Conservation (phyloP, 495 filamentous ascomycete species). For the Niebla homalea region DNA sequence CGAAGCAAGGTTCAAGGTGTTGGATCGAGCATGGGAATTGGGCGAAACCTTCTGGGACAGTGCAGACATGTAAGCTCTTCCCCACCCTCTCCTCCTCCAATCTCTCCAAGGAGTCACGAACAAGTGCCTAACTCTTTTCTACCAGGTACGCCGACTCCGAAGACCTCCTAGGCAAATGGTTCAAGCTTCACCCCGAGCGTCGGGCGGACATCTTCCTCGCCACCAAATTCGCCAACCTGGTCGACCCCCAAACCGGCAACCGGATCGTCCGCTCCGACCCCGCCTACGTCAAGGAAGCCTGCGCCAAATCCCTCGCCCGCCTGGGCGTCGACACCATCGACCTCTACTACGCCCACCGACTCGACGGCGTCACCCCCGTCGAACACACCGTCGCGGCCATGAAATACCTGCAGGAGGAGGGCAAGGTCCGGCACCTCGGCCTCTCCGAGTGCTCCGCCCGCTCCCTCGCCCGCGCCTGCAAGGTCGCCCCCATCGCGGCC, state of each 20-base stretch:
- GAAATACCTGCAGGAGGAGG: conserved; percentile 36
- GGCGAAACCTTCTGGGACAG: conserved; percentile 50
- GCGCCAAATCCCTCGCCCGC: conserved; percentile 28
- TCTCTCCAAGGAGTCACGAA: not conserved
- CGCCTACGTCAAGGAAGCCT: conserved; percentile 32
- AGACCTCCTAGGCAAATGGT: conserved; percentile 29
- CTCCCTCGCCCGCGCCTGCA: conserved; percentile 45
- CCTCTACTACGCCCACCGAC: conserved; percentile 26
- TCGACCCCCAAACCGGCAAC: conserved; percentile 15
- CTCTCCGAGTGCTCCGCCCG: conserved; percentile 41
- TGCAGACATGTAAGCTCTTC: conserved; percentile 31
- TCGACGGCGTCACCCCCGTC: conserved; percentile 31
- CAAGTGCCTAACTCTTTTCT: not conserved
- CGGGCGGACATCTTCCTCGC: conserved; percentile 41
- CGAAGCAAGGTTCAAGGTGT: conserved; percentile 26
- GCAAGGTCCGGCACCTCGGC: conserved; percentile 41
- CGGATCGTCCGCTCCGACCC: conserved; percentile 25
- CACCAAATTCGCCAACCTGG: conserved; percentile 35
- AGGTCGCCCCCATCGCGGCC: conserved; percentile 39
- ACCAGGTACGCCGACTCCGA: conserved; percentile 23
- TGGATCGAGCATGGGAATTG: conserved; percentile 36
- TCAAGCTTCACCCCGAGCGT: conserved; percentile 34
- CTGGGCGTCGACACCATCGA: conserved; percentile 28
- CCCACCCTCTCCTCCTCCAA: not conserved
- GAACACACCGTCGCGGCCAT: conserved; percentile 35